Evolutionary conservation across 257 asterid genomes (phyloP), one percentile per base, ranked within the genome.

Genomic region (Nicotiana paniculata): DNA sequence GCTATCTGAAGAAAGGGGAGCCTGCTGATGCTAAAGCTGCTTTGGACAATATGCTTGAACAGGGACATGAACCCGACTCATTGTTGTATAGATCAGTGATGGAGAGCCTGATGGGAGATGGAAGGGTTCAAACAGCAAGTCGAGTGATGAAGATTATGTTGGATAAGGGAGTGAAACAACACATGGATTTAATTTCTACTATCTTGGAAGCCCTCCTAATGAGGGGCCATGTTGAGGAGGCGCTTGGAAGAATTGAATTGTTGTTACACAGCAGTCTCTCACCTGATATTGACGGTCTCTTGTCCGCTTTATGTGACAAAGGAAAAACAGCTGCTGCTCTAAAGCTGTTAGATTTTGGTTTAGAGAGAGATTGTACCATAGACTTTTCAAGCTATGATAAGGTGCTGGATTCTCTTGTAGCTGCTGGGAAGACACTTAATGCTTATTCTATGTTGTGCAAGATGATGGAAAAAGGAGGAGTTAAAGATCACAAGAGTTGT

Each of bases 171-270:
- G 88, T 90, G 82, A 90, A 87, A 6, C 97, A 93, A 77, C 93
- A 94, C 78, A 85, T 87, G 84, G 97, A 93, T 83, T 85, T 94
- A 89, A 88, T 92, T 77, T 84, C 83, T 62, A 90, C 93, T 84
- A 90, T 96, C 58, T 65, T 92, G 87, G 97, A 94, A 88, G 97
- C 98, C 72, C 88, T 96, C 81, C 85, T 94, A 2, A 79, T 89
- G 91, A 92, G 98, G 89, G 98, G 98, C 46, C 99, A 96, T 67
- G 96, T 94, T 30, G 99, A 93, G 88, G 99, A 94, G 89, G 97
- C 97, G 37, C 87, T 94, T 3, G 98, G 99, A 82, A 90, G 98
- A 86, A 92, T 94, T 53, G 98, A 94, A 61, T 83, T 92, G 85
- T 64, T 93, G 84, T 89, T 96, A 91, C 91, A 89, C n/a, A 91